Evolutionary conservation across 805 yeast genomes (phyloP).

Genomic region (Jamesozyma rosinii): DNA sequence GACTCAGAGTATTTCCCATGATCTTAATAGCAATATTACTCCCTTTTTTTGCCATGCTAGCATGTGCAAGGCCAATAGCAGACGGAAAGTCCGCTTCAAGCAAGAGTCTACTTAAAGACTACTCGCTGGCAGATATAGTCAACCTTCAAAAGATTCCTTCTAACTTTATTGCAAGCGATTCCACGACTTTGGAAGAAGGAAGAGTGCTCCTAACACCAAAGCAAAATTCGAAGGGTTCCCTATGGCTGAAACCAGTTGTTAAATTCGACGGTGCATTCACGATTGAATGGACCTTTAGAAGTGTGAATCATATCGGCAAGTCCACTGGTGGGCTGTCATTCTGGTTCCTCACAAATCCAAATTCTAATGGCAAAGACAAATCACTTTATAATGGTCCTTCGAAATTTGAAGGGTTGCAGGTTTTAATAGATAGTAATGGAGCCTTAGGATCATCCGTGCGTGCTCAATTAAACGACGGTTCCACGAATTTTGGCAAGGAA

Average conservation of each 20-base stretch:
- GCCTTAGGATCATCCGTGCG: slow-evolving; percentile 43
- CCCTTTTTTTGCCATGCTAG: not conserved
- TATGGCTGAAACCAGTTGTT: slow-evolving; percentile 35
- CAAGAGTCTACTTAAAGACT: not conserved
- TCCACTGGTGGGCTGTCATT: slow-evolving; percentile 51
- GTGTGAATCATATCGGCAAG: slow-evolving; percentile 42
- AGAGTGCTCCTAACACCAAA: slow-evolving; percentile 45
- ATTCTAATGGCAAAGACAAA: slow-evolving; percentile 18
- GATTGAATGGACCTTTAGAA: slow-evolving; percentile 53
- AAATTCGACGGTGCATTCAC: slow-evolving; percentile 40
- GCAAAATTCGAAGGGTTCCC: slow-evolving; percentile 33
- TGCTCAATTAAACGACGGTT: slow-evolving; percentile 49
- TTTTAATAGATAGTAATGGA: slow-evolving; percentile 46
- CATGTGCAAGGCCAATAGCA: not conserved
- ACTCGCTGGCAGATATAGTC: slow-evolving; percentile 34
- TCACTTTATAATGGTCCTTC: slow-evolving; percentile 46
- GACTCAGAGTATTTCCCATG: too few relatives aligned
- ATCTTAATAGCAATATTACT: not conserved
- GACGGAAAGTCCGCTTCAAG: not conserved
- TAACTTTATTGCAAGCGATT: slow-evolving; percentile 35
- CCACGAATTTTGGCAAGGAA: slow-evolving; percentile 18
- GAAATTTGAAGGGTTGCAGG: slow-evolving; percentile 53
- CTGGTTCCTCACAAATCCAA: slow-evolving; percentile 37
- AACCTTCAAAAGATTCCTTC: slow-evolving; percentile 12
- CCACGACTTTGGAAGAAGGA: slow-evolving; percentile 40